Base-by-base conservation (phyloP, 805 yeast genomes). In the Kodamaea jinghongensis region DNA sequence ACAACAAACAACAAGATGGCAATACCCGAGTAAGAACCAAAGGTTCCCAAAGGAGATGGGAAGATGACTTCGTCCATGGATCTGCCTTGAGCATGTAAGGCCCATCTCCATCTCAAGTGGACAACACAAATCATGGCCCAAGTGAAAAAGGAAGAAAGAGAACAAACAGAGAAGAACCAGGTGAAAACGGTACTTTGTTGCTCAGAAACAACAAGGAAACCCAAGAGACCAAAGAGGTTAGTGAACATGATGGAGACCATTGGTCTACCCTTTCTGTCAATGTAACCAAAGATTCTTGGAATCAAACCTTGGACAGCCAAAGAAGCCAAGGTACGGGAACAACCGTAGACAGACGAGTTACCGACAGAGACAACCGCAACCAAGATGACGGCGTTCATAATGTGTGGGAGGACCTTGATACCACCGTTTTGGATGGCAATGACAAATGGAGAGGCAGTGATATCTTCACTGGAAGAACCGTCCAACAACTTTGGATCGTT, bases 341-440 rank as follows among this genome's bases (percentile, higher is more conserved):
- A 75, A n/a, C 83, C 86, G 56, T 73, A 84, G 30, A 83, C 77
- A 2, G 89, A 78, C 16, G 88, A 78, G 67, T 83, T 84, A 49
- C 88, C 89, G 38, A 83, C 90, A 6, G 89, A 83, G 40, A 82
- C 61, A 17, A 84, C 87, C 3, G 90, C 81, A 42, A 83, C 60
- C 64, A 84, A 67, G 49, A 84, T 82, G 31, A 83, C 87, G 14
- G 79, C 86, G 56, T 84, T 84, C 68, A 84, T 81, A 46, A 84
- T 76, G 38, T 81, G 78, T 37, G 90, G 90, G 35, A 83, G 71
- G 30, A 78, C 84, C 35, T 64, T 65, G 48, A 83, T 78, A 50
- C 83, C 82, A 20, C 78, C 84, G 39, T 71, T 64, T 22, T 71
- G 65, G 41, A 83, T 76, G 29, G 90, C 88, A 60, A 83, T 73